Evolutionary conservation across 2,329 filamentous ascomycete genomes (phyloP).

Genomic region (Trichoderma atroviride): DNA sequence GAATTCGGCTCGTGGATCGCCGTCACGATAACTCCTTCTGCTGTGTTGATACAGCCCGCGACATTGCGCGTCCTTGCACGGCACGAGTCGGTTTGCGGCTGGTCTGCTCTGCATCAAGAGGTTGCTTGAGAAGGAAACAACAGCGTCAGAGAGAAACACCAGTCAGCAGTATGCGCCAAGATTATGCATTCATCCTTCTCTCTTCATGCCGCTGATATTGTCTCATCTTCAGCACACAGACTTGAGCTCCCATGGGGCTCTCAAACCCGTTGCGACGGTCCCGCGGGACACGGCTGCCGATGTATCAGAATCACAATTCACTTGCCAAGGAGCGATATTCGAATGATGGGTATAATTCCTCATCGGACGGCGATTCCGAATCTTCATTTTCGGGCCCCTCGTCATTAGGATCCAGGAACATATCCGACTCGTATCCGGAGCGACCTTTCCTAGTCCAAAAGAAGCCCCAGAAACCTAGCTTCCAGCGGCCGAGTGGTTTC

Average conservation of each 20-base stretch:
- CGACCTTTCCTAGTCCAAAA: slow-evolving; percentile 51
- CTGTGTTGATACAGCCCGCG: background rate
- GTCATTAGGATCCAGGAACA: slow-evolving; percentile 58
- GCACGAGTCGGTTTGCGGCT: slow-evolving; percentile 3
- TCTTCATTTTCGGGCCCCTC: slow-evolving; percentile 48
- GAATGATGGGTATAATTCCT: slow-evolving; percentile 53
- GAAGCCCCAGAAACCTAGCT: slow-evolving; percentile 34
- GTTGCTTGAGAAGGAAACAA: background rate
- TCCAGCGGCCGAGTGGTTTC: slow-evolving; percentile 24
- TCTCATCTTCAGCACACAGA: background rate
- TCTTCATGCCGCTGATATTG: background rate
- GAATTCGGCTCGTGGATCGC: background rate
- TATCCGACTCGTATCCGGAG: slow-evolving; percentile 48
- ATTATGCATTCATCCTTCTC: background rate
- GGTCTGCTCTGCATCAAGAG: background rate
- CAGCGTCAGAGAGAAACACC: background rate
- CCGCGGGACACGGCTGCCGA: slow-evolving; percentile 52
- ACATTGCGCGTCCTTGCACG: background rate
- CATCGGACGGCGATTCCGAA: slow-evolving; percentile 51
- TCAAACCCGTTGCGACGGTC: slow-evolving; percentile 53
- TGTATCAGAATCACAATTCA: slow-evolving; percentile 51
- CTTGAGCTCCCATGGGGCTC: slow-evolving; percentile 49
- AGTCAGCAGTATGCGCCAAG: slow-evolving; percentile 6
- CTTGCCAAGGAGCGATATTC: slow-evolving; percentile 55
- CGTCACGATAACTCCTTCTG: background rate